Evolutionary conservation across 2,329 filamentous ascomycete species (phyloP), one percentile per base, ranked within the genome.

Genomic region (Periconia sp.): DNA sequence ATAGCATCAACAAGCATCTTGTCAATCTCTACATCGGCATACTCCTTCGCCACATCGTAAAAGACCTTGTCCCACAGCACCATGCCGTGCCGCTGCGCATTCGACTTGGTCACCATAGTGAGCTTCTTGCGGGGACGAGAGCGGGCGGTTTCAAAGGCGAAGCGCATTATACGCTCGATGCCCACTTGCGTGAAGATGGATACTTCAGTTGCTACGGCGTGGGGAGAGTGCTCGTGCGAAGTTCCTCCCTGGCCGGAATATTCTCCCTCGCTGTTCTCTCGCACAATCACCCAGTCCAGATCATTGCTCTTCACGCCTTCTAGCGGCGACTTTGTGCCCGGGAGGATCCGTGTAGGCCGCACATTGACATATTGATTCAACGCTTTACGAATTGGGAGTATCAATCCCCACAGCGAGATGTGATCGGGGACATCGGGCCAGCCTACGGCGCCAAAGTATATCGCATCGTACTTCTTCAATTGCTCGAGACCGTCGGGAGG

Each of bases 281-380:
- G 63, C 18, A 78, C 63, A 40, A 78, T 76, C 17, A 77, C 60
- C 74, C 74, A 78, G 48, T 78, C 73, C 1, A 78, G 62, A 48
- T 75, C 67, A 4, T 54, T 50, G 0, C 65, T 62, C 31, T 64
- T 50, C 39, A 68, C 68, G 22, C 69, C 63, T 4, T 61, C 60
- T 5, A 78, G 46, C 1, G 74, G 74, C 17, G 71, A 70, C 6
- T 56, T 61, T 6, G 68, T 73, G 12, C 74, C 74, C 4, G 64
- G 61, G 3, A 77, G 52, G 34, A 77, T 73, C 13, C 71, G 61
- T 6, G 73, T 76, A 0, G 66, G 86, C 1, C 85, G 78, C 0
- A 88, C 77, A 50, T 87, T 88, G 51, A 86, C 79, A 56, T 86
- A 88, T 57, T 87, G 84, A 48, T 87, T 84, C 32, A 88, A 76